These are phyloP conservation scores for Kandelia obovata DNA, from an alignment of 345 rosid species.

Conservation along the genomic window DNA sequence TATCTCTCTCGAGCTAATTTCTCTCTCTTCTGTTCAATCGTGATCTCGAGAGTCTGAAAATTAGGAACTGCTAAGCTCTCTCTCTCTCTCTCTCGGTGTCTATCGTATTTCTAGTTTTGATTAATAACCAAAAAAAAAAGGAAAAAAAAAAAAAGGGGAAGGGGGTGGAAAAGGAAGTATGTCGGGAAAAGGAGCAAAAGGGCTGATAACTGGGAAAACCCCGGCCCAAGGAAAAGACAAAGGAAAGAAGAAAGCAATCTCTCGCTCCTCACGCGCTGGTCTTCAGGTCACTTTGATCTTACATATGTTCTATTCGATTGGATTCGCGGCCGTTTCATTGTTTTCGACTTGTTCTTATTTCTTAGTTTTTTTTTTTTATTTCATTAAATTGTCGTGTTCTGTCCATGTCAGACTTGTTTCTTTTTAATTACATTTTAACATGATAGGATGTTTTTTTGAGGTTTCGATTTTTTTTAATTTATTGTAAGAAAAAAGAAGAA, in stretches of 20 bases:
- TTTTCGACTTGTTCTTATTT: background rate
- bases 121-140: background rate
- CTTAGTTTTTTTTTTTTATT: background rate
- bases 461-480: too few relatives aligned
- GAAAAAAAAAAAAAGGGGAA: background rate
- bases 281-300: constrained; percentile 11
- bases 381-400: too few relatives aligned
- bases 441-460: too few relatives aligned
- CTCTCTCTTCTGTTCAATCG: too few relatives aligned
- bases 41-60: too few relatives aligned
- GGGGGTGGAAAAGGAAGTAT: background rate
- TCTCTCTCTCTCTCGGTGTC: too few relatives aligned
- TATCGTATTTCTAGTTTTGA: too few relatives aligned
- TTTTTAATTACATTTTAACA: too few relatives aligned
- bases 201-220: constrained; percentile 18
- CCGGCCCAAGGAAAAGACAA: constrained; percentile 20
- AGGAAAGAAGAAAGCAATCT: constrained; percentile 25
- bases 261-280: constrained; percentile 29
- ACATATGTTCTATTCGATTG: background rate
- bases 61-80: too few relatives aligned
- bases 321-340: background rate
- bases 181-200: constrained; percentile 31
- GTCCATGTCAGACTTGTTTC: too few relatives aligned
- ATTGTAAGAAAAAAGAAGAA: too few relatives aligned
- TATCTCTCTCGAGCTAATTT: too few relatives aligned